Percentiles rank a stretch among this genome's conserved stretches.
Conservation (phyloP, 768 basidiomycete genomes). For the Cantharellus cinnabarinus region DNA sequence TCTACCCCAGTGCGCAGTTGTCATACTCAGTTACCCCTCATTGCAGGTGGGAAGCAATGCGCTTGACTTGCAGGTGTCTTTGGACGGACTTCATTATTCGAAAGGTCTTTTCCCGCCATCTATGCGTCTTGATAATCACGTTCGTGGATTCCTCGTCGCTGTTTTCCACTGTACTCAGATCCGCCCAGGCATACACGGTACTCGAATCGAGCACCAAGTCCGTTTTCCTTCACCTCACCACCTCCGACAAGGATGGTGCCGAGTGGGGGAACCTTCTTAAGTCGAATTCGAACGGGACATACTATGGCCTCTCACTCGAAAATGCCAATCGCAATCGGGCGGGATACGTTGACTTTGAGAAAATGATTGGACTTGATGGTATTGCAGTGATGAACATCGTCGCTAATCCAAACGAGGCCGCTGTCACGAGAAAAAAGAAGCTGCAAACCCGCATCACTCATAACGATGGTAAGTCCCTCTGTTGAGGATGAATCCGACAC, state of each 20-base stretch:
- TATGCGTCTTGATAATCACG: slow-evolving; percentile 79
- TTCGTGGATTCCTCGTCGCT: slow-evolving; percentile 19
- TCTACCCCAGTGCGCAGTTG: background rate
- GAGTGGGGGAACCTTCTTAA: slow-evolving; percentile 86
- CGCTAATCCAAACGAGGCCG: slow-evolving; percentile 56
- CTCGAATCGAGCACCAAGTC: slow-evolving; percentile 86
- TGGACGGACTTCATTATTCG: slow-evolving; percentile 75
- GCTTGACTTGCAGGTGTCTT: slow-evolving; percentile 74
- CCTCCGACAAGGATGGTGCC: slow-evolving; percentile 49
- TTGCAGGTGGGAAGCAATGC: slow-evolving; percentile 22
- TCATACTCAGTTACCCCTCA: slow-evolving; percentile 26
- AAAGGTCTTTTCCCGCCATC: slow-evolving; percentile 75
- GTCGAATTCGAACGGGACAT: slow-evolving; percentile 96
- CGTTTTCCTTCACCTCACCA: slow-evolving; percentile 91
- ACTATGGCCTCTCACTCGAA: slow-evolving; percentile 72
- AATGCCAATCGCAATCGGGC: slow-evolving; percentile 75
- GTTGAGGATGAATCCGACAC: background rate
- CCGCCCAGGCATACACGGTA: slow-evolving; percentile 63
- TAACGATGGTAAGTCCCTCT: slow-evolving; percentile 56
- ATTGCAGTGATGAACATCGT: slow-evolving; percentile 89
- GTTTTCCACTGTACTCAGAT: background rate
- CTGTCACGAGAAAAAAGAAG: slow-evolving; percentile 46
- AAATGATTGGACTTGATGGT: slow-evolving; percentile 87
- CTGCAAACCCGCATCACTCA: slow-evolving; percentile 82
- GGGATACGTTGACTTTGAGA: slow-evolving; percentile 95